phyloP scores from a whole-genome alignment of 345 rosid genomes.

The Citrus inodora region DNA sequence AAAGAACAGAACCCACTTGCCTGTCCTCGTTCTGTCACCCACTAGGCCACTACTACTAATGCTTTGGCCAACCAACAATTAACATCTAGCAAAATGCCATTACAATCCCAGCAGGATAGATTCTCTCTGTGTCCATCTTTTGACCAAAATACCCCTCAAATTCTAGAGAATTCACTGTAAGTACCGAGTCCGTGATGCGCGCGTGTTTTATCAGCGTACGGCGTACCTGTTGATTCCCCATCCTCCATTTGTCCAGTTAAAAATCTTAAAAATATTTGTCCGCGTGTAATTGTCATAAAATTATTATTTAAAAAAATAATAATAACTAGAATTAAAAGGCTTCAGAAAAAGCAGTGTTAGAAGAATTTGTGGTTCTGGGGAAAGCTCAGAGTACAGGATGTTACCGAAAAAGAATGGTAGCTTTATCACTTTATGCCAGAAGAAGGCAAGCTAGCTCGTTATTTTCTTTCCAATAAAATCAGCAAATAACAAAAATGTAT shows the following conservation, averaged over 20 bases:
- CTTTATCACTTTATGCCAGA: background rate
- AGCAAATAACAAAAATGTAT: background rate
- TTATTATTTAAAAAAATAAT: background rate
- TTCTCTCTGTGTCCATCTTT: background rate
- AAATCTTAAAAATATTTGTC: background rate
- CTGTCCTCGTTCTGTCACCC: constrained; percentile 21
- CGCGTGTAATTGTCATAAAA: background rate
- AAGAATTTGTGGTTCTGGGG: background rate
- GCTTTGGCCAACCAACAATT: constrained; percentile 1
- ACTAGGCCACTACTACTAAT: constrained; percentile 8
- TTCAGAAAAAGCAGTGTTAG: background rate
- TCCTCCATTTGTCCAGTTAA: too few species aligned
- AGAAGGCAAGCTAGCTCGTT: background rate
- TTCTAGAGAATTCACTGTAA: background rate
- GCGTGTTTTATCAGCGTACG: background rate
- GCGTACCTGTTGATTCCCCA: background rate
- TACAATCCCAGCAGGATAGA: constrained; percentile 3
- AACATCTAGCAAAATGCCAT: constrained; percentile 9
- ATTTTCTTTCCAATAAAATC: background rate
- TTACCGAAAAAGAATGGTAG: background rate
- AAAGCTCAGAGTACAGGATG: background rate
- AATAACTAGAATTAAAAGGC: background rate
- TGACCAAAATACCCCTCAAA: constrained; percentile 3
- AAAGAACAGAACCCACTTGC: background rate
- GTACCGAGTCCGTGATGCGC: too few species aligned